Evolutionary conservation across 768 basidiomycete genomes (phyloP).

Genomic region (Boletus fagicola): DNA sequence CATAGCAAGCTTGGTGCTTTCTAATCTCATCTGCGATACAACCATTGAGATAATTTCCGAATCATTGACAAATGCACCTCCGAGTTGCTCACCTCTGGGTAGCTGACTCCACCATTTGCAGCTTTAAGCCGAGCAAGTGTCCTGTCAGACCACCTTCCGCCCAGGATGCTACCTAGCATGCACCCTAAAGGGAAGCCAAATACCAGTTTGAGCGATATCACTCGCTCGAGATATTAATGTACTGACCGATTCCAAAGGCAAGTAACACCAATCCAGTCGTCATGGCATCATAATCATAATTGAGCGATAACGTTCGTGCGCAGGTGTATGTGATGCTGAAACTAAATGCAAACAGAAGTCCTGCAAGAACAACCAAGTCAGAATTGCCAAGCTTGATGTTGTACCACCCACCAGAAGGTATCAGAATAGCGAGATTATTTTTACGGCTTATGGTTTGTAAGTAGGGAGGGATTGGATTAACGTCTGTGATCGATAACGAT

Average conservation of each 20-base stretch:
- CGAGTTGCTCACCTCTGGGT: constrained; percentile 58
- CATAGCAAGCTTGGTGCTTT: constrained; percentile 61
- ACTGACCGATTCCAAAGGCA: constrained; percentile 64
- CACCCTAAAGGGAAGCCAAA: constrained; percentile 34
- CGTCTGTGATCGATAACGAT: constrained; percentile 61
- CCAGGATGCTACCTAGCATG: constrained; percentile 53
- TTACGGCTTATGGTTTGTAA: constrained; percentile 52
- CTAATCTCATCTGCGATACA: constrained; percentile 62
- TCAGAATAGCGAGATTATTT: constrained; percentile 67
- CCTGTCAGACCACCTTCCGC: constrained; percentile 61
- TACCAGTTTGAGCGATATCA: neutral
- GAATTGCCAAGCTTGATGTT: neutral
- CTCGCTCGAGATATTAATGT: neutral
- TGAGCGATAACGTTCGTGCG: constrained; percentile 62
- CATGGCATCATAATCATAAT: constrained; percentile 69
- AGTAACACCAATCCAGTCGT: constrained; percentile 77
- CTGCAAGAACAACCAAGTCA: constrained; percentile 33
- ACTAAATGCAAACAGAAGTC: constrained; percentile 66
- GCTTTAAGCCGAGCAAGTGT: constrained; percentile 46
- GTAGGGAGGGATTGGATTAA: constrained; percentile 72
- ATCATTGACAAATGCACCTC: neutral
- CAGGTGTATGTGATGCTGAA: constrained; percentile 75
- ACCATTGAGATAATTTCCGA: neutral
- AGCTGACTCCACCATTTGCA: constrained; percentile 45
- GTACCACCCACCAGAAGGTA: constrained; percentile 29